A percentile compares a stretch with the other conserved stretches of the same genome.
Evolutionary conservation across 1,139 yeast species (phyloP).

Genomic region (Geotrichum klebahnii): DNA sequence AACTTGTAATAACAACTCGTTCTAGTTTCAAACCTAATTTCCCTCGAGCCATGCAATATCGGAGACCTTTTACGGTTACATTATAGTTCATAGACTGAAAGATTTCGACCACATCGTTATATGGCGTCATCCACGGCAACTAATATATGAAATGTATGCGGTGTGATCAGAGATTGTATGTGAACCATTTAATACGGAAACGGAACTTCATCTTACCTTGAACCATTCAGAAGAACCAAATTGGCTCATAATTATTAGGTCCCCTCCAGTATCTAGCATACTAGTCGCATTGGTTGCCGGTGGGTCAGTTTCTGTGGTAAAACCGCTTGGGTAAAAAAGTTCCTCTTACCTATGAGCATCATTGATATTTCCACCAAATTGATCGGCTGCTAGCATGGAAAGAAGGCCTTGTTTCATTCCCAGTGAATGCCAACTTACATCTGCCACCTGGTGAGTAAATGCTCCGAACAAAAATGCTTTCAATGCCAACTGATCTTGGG

Average conservation of each 20-base stretch:
- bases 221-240: conserved; percentile 31
- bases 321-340: not conserved
- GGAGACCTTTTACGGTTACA: conserved; percentile 34
- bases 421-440: conserved; percentile 61
- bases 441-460: conserved; percentile 55
- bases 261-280: conserved; percentile 56
- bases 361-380: conserved; percentile 47
- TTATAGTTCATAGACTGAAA: conserved; percentile 34
- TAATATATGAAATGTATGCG: too few species aligned
- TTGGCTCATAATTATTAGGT: conserved; percentile 45
- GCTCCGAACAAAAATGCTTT: conserved; percentile 54
- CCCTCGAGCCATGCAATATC: conserved; percentile 51
- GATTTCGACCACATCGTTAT: not conserved
- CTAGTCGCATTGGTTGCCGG: conserved; percentile 16
- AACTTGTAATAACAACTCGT: not conserved
- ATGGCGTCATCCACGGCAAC: conserved; percentile 32
- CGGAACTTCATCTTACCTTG: too few species aligned
- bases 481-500: conserved; percentile 31
- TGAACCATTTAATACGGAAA: too few species aligned
- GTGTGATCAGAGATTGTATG: too few species aligned
- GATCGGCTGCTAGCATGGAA: conserved; percentile 45
- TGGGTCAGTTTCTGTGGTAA: too few species aligned
- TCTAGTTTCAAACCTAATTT: conserved; percentile 42
- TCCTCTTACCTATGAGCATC: conserved; percentile 44
- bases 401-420: conserved; percentile 51